Base-by-base conservation (phyloP, 2,329 filamentous ascomycete species). In the Colletotrichum spaethianum region DNA sequence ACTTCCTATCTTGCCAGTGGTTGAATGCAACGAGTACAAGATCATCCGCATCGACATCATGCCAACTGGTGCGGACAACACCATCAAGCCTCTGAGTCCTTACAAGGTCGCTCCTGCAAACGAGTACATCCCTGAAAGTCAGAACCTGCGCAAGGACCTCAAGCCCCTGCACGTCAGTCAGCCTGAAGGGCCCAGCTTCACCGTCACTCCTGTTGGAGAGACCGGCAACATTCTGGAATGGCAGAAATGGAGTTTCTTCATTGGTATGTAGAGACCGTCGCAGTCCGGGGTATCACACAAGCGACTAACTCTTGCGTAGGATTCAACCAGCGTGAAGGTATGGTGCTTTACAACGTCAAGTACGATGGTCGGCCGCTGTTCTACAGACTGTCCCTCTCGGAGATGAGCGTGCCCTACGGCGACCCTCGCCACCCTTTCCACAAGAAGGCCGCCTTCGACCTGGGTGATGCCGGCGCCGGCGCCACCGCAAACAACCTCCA, bases 11-110 rank as follows among this genome's bases (percentile, higher is more conserved):
- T 92, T 90, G 1, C 91, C 92, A 0, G 91, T 93, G 26, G 83
- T 94, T 52, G 90, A 91, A 77, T 88, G 87, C 0, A 86, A 86
- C 50, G 90, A 86, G 1, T 88, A 89, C 82, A 89, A 91, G 76
- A 86, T 94, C 46, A 86, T 93, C 56, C 88, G 92, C 14, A 92
- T 94, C 74, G 92, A 94, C 77, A 85, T 89, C 68, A 80, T 94
- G 4, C 92, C 93, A 1, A 93, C 91, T 3, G 92, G 93, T 2
- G 86, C 84, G 6, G 92, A 93, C 78, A 86, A 88, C 67, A 88
- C 86, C 7, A 83, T 87, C 72, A 88, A 87, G 72, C 85, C 87
- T 3, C 83, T 88, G 0, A 82, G 85, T 61, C 87, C 90, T 5
- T 91, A 89, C 82, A 87, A 89, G 78, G 83, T 90, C 1, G 84